Base-by-base conservation (phyloP, 257 asterid genomes). In the Eustoma russellianum region DNA sequence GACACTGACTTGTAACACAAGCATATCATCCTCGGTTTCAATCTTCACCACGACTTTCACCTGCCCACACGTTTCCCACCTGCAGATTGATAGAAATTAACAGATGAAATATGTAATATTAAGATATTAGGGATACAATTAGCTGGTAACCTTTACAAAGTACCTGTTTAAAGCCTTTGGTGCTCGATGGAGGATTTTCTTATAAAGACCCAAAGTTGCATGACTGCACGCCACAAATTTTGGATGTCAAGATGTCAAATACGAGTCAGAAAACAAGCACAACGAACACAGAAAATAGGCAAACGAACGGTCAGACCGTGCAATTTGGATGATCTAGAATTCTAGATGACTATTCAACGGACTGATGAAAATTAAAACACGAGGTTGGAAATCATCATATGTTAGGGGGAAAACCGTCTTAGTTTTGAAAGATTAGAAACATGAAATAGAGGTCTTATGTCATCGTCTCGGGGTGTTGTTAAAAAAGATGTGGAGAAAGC, bases 41-140 rank as follows among this genome's bases (percentile, higher is more conserved):
- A 70, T 85, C 77, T 91, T 91, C 70, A 91, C 83, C 6, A 87
- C 98, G 57, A 91, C 98, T 77, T 91, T 91, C 57, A 91, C 97
- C 80, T 91, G 98, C 65, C 98, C 98, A 57, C 98, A 91, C 94
- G 78, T 82, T 90, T 91, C 98, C 98, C 98, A 91, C 77, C 98
- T 87, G 81, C 75, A 74, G 16, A 56, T 50, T 50, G 45, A 57
- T 54, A 50, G 62, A 58, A 47, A 24, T 41, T 7, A 18, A 50
- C 30, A 33, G 60, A 35, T 18, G 41, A 1, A 17, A 46, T 14
- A 46, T 17, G 15, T 13, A 55, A 38, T 19, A 64, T 48, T n/a
- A 24, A 53, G 17, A 41, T n/a, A 52, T 46, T 14, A 15, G 1
- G 15, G 55, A 41, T 48, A 5, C 28, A 60, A 11, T 51, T 14